These are phyloP conservation scores for Suhomyces pyralidae DNA, from an alignment of 805 yeast genomes.

Conservation along the genomic window DNA sequence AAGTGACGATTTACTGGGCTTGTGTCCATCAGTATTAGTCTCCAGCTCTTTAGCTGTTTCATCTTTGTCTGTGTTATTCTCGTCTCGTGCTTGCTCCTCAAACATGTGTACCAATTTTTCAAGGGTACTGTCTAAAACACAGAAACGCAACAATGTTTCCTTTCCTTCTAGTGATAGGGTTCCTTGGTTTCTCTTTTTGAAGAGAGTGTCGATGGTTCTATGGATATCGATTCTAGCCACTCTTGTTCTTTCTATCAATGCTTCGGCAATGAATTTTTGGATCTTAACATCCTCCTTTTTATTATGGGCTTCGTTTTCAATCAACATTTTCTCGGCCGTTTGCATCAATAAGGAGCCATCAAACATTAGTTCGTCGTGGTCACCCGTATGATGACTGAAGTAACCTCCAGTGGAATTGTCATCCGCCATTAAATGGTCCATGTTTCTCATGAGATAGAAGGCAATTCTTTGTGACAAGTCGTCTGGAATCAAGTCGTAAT, in stretches of 20 bases:
- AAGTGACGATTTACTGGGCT: not conserved
- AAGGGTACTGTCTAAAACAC: constrained; percentile 52
- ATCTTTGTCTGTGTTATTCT: not conserved
- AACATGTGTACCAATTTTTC: constrained; percentile 52
- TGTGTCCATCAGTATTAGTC: not conserved
- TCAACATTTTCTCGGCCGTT: constrained; percentile 65
- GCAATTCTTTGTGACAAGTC: constrained; percentile 54
- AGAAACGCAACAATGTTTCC: constrained; percentile 51
- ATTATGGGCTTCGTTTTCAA: constrained; percentile 19
- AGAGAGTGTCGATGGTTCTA: constrained; percentile 48
- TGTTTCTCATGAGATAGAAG: constrained; percentile 54
- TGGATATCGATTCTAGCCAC: constrained; percentile 51
- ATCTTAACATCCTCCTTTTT: constrained; percentile 35
- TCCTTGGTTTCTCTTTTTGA: constrained; percentile 45
- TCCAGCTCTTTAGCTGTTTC: not conserved
- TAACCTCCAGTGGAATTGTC: constrained; percentile 15
- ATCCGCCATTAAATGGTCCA: constrained; percentile 40
- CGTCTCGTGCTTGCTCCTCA: constrained; percentile 35
- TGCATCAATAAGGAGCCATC: constrained; percentile 75
- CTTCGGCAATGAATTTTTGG: constrained; percentile 46
- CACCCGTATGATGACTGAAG: constrained; percentile 50
- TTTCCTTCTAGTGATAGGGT: constrained; percentile 52
- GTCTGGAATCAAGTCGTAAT: constrained; percentile 51
- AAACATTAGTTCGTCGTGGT: constrained; percentile 64
- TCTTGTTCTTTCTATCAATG: constrained; percentile 50